Percentiles rank a stretch among this genome's conserved stretches.
These are phyloP conservation scores for Calcarisporium arbuscula DNA, from an alignment of 2,329 filamentous ascomycete genomes.

Conservation along the genomic window DNA sequence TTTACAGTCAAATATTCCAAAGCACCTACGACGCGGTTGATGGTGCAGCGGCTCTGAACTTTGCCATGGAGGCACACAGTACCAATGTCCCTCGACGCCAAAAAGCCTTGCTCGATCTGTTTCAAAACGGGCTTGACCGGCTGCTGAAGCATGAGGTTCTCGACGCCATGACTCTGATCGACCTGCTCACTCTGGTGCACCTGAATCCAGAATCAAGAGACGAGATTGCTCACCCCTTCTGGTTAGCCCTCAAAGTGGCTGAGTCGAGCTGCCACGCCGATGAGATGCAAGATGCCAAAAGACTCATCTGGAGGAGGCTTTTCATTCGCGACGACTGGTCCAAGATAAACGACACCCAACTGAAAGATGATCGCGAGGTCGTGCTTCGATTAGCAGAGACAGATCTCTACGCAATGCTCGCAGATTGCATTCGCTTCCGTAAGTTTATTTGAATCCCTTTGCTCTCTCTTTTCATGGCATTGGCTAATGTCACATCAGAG, in stretches of 20 bases:
- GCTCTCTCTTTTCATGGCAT: neutral
- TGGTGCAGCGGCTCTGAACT: slow-evolving; percentile 66
- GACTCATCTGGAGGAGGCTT: slow-evolving; percentile 79
- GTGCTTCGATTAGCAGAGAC: slow-evolving; percentile 58
- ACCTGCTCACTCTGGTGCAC: slow-evolving; percentile 70
- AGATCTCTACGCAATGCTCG: slow-evolving; percentile 61
- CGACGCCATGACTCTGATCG: slow-evolving; percentile 58
- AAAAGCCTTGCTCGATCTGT: slow-evolving; percentile 61
- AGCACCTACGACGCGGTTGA: slow-evolving; percentile 70
- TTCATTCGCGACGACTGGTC: slow-evolving; percentile 82
- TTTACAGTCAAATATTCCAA: slow-evolving; percentile 66
- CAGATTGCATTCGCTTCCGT: slow-evolving; percentile 59
- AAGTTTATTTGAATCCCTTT: slow-evolving; percentile 25
- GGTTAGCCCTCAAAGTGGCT: slow-evolving; percentile 60
- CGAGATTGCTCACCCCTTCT: slow-evolving; percentile 64
- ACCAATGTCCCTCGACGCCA: slow-evolving; percentile 49
- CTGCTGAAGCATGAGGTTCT: slow-evolving; percentile 69
- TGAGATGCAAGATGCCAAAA: slow-evolving; percentile 51
- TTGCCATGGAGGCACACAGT: slow-evolving; percentile 65
- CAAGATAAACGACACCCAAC: slow-evolving; percentile 67
- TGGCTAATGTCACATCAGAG: slow-evolving; percentile 32
- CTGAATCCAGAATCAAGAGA: slow-evolving; percentile 41
- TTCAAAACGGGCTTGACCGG: slow-evolving; percentile 63
- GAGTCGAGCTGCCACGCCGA: slow-evolving; percentile 48
- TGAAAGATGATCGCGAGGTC: slow-evolving; percentile 65